Evolutionary conservation across 2,329 filamentous ascomycete genomes (phyloP).

Genomic region (Cordyceps cateniannulata): DNA sequence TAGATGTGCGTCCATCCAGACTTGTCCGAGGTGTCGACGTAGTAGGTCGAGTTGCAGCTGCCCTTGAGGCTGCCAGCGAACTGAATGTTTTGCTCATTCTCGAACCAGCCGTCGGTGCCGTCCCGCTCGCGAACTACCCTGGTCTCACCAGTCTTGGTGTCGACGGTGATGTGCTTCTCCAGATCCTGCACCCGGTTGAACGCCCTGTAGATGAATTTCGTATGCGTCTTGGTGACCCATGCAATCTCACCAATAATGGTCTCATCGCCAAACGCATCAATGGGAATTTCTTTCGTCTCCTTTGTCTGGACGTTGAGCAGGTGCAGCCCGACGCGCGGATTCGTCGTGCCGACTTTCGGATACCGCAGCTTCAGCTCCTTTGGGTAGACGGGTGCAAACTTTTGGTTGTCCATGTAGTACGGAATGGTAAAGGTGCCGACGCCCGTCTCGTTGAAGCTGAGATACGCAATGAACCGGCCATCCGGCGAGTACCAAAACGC

Average conservation of each 20-base stretch:
- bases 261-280: constrained; percentile 55
- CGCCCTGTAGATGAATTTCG: constrained; percentile 56
- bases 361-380: constrained; percentile 57
- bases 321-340: constrained; percentile 57
- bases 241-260: constrained; percentile 61
- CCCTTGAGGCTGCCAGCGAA: constrained; percentile 44
- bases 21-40: constrained; percentile 60
- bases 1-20: constrained; percentile 66
- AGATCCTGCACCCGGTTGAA: constrained; percentile 64
- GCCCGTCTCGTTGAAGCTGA: constrained; percentile 77
- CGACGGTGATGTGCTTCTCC: constrained; percentile 55
- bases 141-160: constrained; percentile 34
- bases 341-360: constrained; percentile 62
- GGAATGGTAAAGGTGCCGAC: constrained; percentile 60
- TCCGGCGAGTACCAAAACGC: constrained; percentile 92
- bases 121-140: constrained; percentile 44
- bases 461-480: constrained; percentile 78
- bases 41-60: constrained; percentile 39
- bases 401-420: constrained; percentile 56
- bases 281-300: constrained; percentile 37
- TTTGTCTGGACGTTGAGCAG: constrained; percentile 46
- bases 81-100: constrained; percentile 49
- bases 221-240: constrained; percentile 58
- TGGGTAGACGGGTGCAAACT: constrained; percentile 55
- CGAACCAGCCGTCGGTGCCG: constrained; percentile 55